Percentiles rank a stretch among this genome's conserved stretches.
These are phyloP conservation scores for Lantana camara DNA, from an alignment of 257 asterid species.

Conservation along the genomic window DNA sequence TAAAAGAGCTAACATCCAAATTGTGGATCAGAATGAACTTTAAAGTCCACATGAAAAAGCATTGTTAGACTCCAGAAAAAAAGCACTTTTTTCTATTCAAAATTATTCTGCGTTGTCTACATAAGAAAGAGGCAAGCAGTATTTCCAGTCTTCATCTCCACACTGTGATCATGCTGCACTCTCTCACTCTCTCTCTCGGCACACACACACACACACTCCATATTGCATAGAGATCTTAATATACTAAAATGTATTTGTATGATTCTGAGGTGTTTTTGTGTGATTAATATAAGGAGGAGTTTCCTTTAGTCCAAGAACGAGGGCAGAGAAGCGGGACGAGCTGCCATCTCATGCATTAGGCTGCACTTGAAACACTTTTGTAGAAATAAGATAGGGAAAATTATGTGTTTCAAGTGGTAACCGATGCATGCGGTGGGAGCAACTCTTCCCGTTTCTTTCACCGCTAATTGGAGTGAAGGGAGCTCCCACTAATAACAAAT, in stretches of 20 bases:
- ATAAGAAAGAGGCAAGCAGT: neutral
- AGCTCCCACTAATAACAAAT: conserved; percentile 38
- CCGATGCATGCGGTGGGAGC: conserved; percentile 68
- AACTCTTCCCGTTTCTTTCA: conserved; percentile 47
- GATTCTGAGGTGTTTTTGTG: neutral
- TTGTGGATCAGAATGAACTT: conserved; percentile 30
- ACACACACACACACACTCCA: neutral
- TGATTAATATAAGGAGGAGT: conserved; percentile 35
- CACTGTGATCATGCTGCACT: too few relatives aligned
- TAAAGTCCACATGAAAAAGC: conserved; percentile 17
- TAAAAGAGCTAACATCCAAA: conserved; percentile 30
- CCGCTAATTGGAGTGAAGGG: conserved; percentile 62
- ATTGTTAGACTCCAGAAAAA: neutral
- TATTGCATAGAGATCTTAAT: neutral
- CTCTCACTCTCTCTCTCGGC: neutral
- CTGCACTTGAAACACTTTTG: conserved; percentile 30
- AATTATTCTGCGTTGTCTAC: conserved; percentile 24
- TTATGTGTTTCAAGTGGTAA: conserved; percentile 28
- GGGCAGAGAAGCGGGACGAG: conserved; percentile 53
- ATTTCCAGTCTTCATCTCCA: too few relatives aligned
- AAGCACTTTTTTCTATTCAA: neutral
- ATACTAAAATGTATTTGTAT: too few relatives aligned
- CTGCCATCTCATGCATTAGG: conserved; percentile 72
- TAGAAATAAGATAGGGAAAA: too few relatives aligned
- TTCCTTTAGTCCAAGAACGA: conserved; percentile 51